phyloP scores from a whole-genome alignment of 2,329 filamentous ascomycete species.

The Juglanconis juglandina region DNA sequence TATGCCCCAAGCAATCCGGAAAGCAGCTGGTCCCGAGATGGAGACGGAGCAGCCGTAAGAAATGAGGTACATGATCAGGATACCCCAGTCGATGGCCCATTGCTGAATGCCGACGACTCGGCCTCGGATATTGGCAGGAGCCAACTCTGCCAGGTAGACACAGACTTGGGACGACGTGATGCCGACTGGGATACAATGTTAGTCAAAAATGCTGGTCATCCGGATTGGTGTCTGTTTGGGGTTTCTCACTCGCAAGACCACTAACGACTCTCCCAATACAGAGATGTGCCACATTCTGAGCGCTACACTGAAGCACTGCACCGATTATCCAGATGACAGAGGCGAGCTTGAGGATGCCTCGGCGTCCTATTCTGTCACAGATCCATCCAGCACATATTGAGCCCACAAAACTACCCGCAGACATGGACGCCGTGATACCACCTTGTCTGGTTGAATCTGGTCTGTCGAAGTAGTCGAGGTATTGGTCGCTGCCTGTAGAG shows the following conservation, averaged over 20 bases:
- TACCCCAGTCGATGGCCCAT: conserved; percentile 70
- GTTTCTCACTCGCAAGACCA: conserved; percentile 44
- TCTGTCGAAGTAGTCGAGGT: conserved; percentile 16
- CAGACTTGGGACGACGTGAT: conserved; percentile 70
- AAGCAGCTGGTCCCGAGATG: conserved; percentile 51
- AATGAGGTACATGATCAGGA: conserved; percentile 47
- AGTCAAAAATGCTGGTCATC: background rate
- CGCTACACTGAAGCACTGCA: conserved; percentile 16
- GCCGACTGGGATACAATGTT: conserved; percentile 52
- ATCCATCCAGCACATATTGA: conserved; percentile 49
- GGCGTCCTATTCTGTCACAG: conserved; percentile 48
- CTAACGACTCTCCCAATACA: conserved; percentile 69
- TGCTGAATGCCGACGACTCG: conserved; percentile 64
- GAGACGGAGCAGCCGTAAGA: conserved; percentile 27
- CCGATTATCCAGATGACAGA: conserved; percentile 43
- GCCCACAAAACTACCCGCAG: conserved; percentile 66
- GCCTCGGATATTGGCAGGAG: conserved; percentile 54
- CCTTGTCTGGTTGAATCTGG: conserved; percentile 51
- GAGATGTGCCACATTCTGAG: conserved; percentile 64
- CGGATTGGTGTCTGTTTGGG: too few species aligned
- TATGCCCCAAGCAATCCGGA: conserved; percentile 60
- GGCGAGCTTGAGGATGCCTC: conserved; percentile 45
- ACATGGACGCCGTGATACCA: conserved; percentile 71
- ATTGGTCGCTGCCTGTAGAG: conserved; percentile 37
- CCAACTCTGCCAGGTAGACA: conserved; percentile 67